Conservation (phyloP, 768 basidiomycete species). For the Lactarius tabidus region DNA sequence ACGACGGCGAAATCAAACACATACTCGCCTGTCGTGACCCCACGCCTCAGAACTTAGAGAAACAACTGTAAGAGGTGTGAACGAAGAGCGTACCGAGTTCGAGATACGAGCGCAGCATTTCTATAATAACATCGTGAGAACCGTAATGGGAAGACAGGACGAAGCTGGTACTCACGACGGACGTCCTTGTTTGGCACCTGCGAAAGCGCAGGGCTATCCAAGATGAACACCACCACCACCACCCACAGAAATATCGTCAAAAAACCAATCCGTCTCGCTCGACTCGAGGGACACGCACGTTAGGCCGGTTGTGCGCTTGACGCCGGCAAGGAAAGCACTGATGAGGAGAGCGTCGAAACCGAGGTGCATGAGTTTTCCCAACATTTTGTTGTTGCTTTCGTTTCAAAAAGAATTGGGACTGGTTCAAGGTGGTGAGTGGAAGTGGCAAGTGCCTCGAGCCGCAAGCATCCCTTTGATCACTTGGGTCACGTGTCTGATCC, state of each 20-base stretch:
- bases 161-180: slow-evolving; percentile 55
- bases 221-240: not conserved
- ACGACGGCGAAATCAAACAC: slow-evolving; percentile 84
- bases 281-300: slow-evolving; percentile 53
- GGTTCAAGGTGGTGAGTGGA: not conserved
- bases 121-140: slow-evolving; percentile 36
- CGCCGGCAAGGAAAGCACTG: slow-evolving; percentile 78
- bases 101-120: slow-evolving; percentile 70
- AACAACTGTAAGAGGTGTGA: not conserved
- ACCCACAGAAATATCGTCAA: not conserved
- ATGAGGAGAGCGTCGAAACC: slow-evolving; percentile 76
- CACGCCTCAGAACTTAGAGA: slow-evolving; percentile 14
- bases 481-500: not conserved
- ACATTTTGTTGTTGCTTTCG: slow-evolving; percentile 38
- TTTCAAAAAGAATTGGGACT: not conserved
- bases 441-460: not conserved
- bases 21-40: slow-evolving; percentile 63
- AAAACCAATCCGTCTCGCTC: not conserved
- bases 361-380: slow-evolving; percentile 66
- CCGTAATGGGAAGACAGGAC: not conserved
- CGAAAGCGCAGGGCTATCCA: slow-evolving; percentile 62
- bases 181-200: slow-evolving; percentile 86
- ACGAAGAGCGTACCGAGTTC: slow-evolving; percentile 54
- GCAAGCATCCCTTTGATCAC: not conserved
- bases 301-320: slow-evolving; percentile 77